A percentile compares a stretch with the other conserved stretches of the same genome.
phyloP scores from a whole-genome alignment of 1,139 yeast genomes.

The Geotrichum histeridarum region DNA sequence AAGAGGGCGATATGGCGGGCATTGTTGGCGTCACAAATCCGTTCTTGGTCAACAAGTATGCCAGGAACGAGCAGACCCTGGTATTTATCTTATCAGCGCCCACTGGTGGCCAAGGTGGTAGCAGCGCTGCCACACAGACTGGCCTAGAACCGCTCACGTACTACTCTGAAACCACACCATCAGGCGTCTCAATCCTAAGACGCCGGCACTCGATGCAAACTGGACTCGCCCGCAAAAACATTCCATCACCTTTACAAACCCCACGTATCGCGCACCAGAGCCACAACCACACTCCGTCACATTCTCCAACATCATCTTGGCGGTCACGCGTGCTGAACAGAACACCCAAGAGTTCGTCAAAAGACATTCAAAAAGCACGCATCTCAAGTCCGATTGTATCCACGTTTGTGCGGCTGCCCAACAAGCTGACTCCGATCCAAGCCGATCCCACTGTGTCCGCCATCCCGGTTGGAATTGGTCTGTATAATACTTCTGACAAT shows the following conservation, averaged over 20 bases:
- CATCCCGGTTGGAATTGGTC: background rate
- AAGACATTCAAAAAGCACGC: background rate
- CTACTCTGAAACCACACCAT: too few species aligned
- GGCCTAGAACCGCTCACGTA: too few species aligned
- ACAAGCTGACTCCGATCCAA: background rate
- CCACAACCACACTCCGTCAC: too few species aligned
- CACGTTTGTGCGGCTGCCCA: slow-evolving; percentile 10
- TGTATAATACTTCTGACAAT: background rate
- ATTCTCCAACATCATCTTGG: too few species aligned
- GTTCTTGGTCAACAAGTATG: slow-evolving; percentile 21
- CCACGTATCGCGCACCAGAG: too few species aligned
- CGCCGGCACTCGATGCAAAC: too few species aligned
- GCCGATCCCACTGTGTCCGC: slow-evolving; percentile 9
- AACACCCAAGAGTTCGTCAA: background rate
- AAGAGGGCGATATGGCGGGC: slow-evolving; percentile 16
- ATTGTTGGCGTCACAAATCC: slow-evolving; percentile 30
- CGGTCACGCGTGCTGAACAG: too few species aligned
- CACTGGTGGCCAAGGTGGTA: too few species aligned
- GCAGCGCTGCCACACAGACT: too few species aligned
- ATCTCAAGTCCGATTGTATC: slow-evolving; percentile 7
- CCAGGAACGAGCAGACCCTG: slow-evolving; percentile 11
- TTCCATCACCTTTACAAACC: too few species aligned
- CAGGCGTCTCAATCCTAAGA: too few species aligned
- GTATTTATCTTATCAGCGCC: slow-evolving; percentile 4
- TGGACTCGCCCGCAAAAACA: too few species aligned